Evolutionary conservation across 257 asterid species (phyloP).

Genomic region (Lycium barbarum): DNA sequence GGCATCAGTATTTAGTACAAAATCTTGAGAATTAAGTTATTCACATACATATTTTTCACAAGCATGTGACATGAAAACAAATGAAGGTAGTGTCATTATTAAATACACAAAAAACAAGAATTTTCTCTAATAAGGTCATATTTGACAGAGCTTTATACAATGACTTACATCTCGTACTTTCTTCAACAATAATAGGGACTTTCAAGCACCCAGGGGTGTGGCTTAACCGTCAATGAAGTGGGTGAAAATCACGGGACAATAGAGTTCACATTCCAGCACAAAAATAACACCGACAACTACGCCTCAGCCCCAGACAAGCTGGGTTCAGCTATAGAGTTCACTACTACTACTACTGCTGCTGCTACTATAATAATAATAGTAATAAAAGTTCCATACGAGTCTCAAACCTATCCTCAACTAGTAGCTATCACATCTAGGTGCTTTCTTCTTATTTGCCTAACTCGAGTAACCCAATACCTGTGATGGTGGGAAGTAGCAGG

Average conservation of each 20-base stretch:
- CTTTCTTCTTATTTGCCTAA: neutral
- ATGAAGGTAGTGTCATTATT: neutral
- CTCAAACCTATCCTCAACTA: too few relatives aligned
- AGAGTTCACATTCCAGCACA: neutral
- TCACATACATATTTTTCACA: conserved; percentile 21
- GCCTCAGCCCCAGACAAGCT: too few relatives aligned
- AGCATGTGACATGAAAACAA: conserved; percentile 8
- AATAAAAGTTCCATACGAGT: too few relatives aligned
- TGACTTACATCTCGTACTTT: neutral
- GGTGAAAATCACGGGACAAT: neutral
- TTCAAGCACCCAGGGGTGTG: neutral
- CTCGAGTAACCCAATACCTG: neutral
- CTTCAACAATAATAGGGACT: neutral
- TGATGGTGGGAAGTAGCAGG: neutral
- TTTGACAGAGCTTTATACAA: neutral
- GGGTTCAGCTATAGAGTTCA: too few relatives aligned
- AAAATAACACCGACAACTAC: neutral
- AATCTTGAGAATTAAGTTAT: neutral
- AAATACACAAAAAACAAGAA: conserved; percentile 5
- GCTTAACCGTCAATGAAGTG: neutral
- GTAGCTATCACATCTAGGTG: neutral
- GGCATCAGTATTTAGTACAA: conserved; percentile 10
- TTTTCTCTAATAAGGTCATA: neutral
- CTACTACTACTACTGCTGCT: too few relatives aligned
- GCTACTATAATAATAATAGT: too few relatives aligned